Percentiles rank a stretch among this genome's conserved stretches.
Evolutionary conservation across 2,329 filamentous ascomycete species (phyloP).

Genomic region (Alternaria arbusti): DNA sequence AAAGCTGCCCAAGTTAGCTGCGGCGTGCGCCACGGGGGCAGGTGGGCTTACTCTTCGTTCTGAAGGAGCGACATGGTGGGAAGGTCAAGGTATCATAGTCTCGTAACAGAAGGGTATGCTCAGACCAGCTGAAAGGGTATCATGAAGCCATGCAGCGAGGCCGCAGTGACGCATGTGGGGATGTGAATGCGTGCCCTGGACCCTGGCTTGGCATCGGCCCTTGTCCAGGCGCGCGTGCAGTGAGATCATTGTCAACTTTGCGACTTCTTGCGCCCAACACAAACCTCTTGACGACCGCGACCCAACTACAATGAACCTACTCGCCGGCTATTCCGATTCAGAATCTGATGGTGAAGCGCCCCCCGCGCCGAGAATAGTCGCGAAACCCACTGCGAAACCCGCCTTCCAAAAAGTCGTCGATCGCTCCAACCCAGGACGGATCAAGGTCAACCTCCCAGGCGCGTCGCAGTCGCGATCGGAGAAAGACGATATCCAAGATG

Average conservation of each 20-base stretch:
- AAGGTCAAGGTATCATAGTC: constrained; percentile 23
- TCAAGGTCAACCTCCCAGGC: constrained; percentile 77
- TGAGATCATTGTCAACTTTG: constrained; percentile 22
- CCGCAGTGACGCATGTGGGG: constrained; percentile 11
- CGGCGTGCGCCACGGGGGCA: constrained; percentile 6
- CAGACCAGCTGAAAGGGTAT: constrained; percentile 45
- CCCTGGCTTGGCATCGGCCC: constrained; percentile 28
- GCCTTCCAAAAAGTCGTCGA: constrained; percentile 82
- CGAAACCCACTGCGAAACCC: constrained; percentile 60
- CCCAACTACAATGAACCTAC: constrained; percentile 63
- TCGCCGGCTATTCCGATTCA: constrained; percentile 85
- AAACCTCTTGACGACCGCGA: not conserved
- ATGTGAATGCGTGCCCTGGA: constrained; percentile 19
- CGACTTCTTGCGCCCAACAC: not conserved
- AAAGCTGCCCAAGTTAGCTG: constrained; percentile 61
- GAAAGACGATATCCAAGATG: constrained; percentile 51
- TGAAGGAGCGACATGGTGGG: constrained; percentile 52
- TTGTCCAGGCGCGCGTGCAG: constrained; percentile 12
- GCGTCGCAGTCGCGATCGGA: constrained; percentile 51
- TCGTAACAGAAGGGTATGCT: constrained; percentile 14
- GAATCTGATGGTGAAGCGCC: constrained; percentile 67
- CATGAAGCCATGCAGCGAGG: constrained; percentile 13
- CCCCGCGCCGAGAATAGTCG: constrained; percentile 41
- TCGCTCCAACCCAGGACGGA: constrained; percentile 80
- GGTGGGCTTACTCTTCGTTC: constrained; percentile 51